A percentile compares a stretch with the other conserved stretches of the same genome.
These are phyloP conservation scores for Cercospora sp. DNA, from an alignment of 2,329 filamentous ascomycete genomes.

Conservation along the genomic window DNA sequence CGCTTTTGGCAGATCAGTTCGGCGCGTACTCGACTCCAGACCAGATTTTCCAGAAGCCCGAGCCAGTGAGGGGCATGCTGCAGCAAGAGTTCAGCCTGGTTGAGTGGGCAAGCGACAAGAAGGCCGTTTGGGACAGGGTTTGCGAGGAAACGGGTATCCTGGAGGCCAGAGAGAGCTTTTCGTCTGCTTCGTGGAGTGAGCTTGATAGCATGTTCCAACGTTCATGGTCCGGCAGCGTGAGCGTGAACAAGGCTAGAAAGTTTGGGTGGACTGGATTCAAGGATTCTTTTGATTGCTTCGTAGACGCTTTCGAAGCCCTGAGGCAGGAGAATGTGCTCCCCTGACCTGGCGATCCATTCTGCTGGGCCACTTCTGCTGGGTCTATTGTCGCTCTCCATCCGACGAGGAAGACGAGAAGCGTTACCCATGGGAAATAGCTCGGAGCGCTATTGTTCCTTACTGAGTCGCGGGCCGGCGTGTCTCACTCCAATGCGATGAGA, in stretches of 20 bases:
- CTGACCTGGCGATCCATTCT: neutral
- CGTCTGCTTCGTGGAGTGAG: conserved; percentile 50
- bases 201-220: conserved; percentile 48
- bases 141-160: conserved; percentile 42
- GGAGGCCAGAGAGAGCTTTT: conserved; percentile 40
- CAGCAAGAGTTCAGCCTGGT: conserved; percentile 45
- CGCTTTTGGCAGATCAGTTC: conserved; percentile 43
- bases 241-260: conserved; percentile 51
- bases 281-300: conserved; percentile 45
- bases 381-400: no score
- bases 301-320: conserved; percentile 41
- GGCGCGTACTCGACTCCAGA: conserved; percentile 32
- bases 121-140: conserved; percentile 45
- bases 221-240: conserved; percentile 45
- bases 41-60: conserved; percentile 23
- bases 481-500: no score
- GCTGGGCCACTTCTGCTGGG: neutral
- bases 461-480: no score
- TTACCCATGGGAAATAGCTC: no score
- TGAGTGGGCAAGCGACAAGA: conserved; percentile 45
- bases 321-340: conserved; percentile 22
- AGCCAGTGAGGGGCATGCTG: conserved; percentile 35
- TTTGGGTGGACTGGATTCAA: conserved; percentile 47
- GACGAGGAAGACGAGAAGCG: no score
- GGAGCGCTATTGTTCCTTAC: no score